Base-by-base conservation (phyloP, 768 basidiomycete genomes). In the Tricholoma sp. region DNA sequence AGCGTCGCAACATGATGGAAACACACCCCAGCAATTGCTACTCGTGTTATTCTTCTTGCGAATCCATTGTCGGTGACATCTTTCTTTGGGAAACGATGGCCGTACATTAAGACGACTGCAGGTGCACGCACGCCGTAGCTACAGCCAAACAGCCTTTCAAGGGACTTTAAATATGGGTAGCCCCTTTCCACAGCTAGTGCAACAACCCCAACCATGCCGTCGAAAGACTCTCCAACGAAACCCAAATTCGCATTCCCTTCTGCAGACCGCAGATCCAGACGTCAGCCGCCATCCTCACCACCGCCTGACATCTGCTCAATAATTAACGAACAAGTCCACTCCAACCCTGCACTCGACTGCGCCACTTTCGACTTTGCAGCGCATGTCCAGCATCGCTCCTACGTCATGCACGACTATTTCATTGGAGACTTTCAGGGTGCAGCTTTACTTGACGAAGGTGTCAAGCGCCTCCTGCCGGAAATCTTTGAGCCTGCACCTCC, bases 381-480 rank as follows among this genome's bases (percentile, higher is more conserved):
- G 11, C 64, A 70, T 59, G 62, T 66, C 18, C 63, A 56, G 6
- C 63, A 57, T 47, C 64, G 69, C 45, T 63, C 64, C 10, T 70
- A 72, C 35, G 59, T 60, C n/a, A 57, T 67, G 22, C 59, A 58
- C n/a, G 62, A 63, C 47, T 37, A 68, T 35, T 22, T 57, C 37
- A 65, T 68, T 53, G 56, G 56, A 2, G 24, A 63, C 24, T 63
- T 59, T 10, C 61, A 68, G 32, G 65, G 67, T 31, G 63, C 70
- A 3, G 52, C 64, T 1, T 46, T 76, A 18, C 66, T 76, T 18
- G 73, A 74, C 59, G 52, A 64, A 22, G 67, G 66, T 9, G 68
- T 72, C 9, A 63, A 69, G 16, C 39, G 52, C 35, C 64, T 70
- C 19, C 61, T 75, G 6, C 70, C 66, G 6, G 52, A 57, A 10